Percentiles rank a stretch among this genome's conserved stretches.
phyloP scores from a whole-genome alignment of 78 protist species.

The Dictyostelium discoideum region DNA sequence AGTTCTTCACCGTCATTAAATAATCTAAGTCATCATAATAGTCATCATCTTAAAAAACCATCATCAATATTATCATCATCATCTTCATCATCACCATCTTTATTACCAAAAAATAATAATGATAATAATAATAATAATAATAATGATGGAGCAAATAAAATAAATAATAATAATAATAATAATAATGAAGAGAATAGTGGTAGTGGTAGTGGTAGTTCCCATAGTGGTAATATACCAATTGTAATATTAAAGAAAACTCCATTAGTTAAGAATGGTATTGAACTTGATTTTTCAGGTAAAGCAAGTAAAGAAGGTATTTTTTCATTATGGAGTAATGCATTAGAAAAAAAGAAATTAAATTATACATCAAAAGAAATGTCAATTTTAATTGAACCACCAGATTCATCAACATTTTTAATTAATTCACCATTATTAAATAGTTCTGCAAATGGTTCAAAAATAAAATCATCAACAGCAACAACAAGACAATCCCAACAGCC shows the following conservation, averaged over 20 bases:
- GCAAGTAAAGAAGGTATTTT: conserved; percentile 66
- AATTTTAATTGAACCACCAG: conserved; percentile 25
- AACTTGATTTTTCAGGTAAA: conserved; percentile 36
- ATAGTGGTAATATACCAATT: conserved; percentile 18
- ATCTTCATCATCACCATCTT: not conserved
- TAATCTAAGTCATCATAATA: not conserved
- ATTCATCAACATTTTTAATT: not conserved
- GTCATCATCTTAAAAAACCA: not conserved
- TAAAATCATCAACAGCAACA: not conserved
- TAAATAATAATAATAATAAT: not conserved
- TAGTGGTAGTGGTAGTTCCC: not conserved
- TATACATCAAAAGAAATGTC: conserved; percentile 28
- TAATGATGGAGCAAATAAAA: not conserved
- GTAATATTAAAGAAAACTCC: conserved; percentile 33
- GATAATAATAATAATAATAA: not conserved
- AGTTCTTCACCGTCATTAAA: not conserved
- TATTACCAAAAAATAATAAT: not conserved
- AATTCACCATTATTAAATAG: not conserved
- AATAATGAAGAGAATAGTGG: not conserved
- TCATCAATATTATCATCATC: not conserved
- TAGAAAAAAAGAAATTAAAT: conserved; percentile 41
- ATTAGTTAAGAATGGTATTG: conserved; percentile 55
- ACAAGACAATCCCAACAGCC: not conserved
- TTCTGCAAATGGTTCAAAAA: not conserved
- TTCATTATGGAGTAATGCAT: conserved; percentile 42